phyloP scores from a whole-genome alignment of 257 asterid species.

The Nicotiana noctiflora region DNA sequence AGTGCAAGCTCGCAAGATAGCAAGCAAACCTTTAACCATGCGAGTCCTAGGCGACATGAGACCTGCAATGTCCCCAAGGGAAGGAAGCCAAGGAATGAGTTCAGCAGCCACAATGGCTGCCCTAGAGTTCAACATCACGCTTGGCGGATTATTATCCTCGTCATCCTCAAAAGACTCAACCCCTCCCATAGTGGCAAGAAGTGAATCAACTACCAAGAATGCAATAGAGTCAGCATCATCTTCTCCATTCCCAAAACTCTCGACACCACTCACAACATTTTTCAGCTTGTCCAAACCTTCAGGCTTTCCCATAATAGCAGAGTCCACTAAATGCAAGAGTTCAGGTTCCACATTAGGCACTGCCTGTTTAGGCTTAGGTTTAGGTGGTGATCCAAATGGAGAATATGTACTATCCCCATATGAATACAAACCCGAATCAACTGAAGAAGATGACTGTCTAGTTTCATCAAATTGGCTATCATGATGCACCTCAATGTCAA shows the following conservation, averaged over 20 bases:
- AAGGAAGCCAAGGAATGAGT: constrained; percentile 89
- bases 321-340: constrained; percentile 96
- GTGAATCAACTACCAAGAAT: constrained; percentile 84
- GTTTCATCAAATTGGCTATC: constrained; percentile 33
- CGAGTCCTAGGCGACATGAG: constrained; percentile 92
- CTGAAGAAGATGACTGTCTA: constrained; percentile 44
- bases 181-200: constrained; percentile 99
- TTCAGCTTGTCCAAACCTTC: constrained; percentile 84
- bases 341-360: constrained; percentile 81
- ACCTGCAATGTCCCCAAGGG: constrained; percentile 69
- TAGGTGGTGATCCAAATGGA: constrained; percentile 66
- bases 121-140: constrained; percentile 98
- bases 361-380: constrained; percentile 49
- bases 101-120: constrained; percentile 99
- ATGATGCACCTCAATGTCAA: constrained; percentile 34
- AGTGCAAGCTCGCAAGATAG: constrained; percentile 94
- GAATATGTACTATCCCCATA: constrained; percentile 47
- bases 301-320: constrained; percentile 98
- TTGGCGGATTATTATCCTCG: constrained; percentile 88
- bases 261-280: constrained; percentile 78
- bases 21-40: constrained; percentile 96
- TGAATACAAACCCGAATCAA: constrained; percentile 52
- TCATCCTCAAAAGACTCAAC: constrained; percentile 97
- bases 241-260: constrained; percentile 63
- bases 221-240: constrained; percentile 65